A percentile compares a stretch with the other conserved stretches of the same genome.
These are phyloP conservation scores for Penicillium sp. DNA, from an alignment of 2,329 filamentous ascomycete species.

Conservation along the genomic window DNA sequence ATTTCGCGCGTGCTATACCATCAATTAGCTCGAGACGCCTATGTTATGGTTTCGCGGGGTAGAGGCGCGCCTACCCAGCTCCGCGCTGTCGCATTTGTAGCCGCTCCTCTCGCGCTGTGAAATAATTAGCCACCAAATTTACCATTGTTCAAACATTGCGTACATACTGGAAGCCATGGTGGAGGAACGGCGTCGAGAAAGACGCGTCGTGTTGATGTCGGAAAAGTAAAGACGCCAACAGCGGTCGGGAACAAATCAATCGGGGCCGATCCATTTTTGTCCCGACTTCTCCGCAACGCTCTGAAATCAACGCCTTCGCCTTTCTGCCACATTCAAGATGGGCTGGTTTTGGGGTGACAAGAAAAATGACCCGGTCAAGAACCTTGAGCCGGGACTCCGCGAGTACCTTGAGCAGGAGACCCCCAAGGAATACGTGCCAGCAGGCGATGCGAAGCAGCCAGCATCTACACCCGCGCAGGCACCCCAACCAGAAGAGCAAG, in stretches of 20 bases:
- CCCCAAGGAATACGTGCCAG: conserved; percentile 61
- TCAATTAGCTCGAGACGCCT: conserved; percentile 5
- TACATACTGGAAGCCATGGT: conserved; percentile 40
- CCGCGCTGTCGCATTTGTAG: conserved; percentile 55
- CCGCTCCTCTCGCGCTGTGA: conserved; percentile 50
- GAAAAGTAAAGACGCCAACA: conserved; percentile 15
- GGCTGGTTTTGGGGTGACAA: conserved; percentile 60
- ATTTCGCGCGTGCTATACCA: conserved; percentile 44
- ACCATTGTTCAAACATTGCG: not conserved
- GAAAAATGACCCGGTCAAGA: conserved; percentile 61
- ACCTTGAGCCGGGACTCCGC: conserved; percentile 76
- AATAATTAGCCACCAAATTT: conserved; percentile 9
- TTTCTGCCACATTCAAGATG: conserved; percentile 41
- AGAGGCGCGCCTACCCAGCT: conserved; percentile 47
- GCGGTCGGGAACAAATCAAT: conserved; percentile 20
- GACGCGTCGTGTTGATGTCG: conserved; percentile 31
- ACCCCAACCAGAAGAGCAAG: conserved; percentile 9
- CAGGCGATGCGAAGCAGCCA: conserved; percentile 27
- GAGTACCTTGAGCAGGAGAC: conserved; percentile 82
- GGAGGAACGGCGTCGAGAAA: conserved; percentile 32
- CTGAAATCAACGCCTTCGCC: conserved; percentile 1
- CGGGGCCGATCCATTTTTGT: conserved; percentile 25
- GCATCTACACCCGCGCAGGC: conserved; percentile 19
- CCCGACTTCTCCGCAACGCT: conserved; percentile 23
- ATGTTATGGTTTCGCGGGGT: conserved; percentile 29